Conservation (phyloP, 768 basidiomycete genomes). For the Trametopsis cervina region DNA sequence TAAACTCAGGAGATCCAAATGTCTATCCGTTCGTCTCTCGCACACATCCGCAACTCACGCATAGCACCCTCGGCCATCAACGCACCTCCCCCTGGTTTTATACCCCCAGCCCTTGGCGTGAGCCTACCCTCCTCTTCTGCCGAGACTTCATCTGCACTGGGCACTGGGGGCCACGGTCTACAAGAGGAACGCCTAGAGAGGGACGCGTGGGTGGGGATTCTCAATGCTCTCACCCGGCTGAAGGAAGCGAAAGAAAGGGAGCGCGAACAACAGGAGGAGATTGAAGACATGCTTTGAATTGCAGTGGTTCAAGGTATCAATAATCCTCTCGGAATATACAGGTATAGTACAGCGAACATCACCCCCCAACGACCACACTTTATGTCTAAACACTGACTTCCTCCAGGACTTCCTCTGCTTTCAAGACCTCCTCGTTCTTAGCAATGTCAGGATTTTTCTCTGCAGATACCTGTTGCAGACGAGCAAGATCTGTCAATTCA, state of each 20-base stretch:
- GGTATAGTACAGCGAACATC: not conserved
- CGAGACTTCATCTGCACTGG: conserved; percentile 20
- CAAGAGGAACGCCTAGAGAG: conserved; percentile 73
- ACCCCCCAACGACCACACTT: not conserved
- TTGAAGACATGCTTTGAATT: not conserved
- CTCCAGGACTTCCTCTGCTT: conserved; percentile 53
- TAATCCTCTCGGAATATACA: not conserved
- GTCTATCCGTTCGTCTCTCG: conserved; percentile 69
- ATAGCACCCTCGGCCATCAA: conserved; percentile 87
- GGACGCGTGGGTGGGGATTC: conserved; percentile 72
- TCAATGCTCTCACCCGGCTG: conserved; percentile 58
- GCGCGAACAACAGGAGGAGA: not conserved
- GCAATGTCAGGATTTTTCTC: conserved; percentile 35
- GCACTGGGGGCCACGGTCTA: conserved; percentile 42
- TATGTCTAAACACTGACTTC: conserved; percentile 37
- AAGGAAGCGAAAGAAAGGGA: conserved; percentile 38
- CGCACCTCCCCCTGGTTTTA: conserved; percentile 63
- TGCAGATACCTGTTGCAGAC: conserved; percentile 30
- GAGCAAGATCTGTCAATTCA: no score
- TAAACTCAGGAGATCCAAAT: conserved; percentile 61
- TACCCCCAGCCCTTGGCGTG: conserved; percentile 75
- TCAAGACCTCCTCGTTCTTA: conserved; percentile 26
- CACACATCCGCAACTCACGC: conserved; percentile 74
- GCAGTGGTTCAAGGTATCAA: not conserved
- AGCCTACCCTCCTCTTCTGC: conserved; percentile 43